Percentiles rank a stretch among this genome's conserved stretches.
These are phyloP conservation scores for Epichloe typhina DNA, from an alignment of 2,329 filamentous ascomycete species.

Conservation along the genomic window DNA sequence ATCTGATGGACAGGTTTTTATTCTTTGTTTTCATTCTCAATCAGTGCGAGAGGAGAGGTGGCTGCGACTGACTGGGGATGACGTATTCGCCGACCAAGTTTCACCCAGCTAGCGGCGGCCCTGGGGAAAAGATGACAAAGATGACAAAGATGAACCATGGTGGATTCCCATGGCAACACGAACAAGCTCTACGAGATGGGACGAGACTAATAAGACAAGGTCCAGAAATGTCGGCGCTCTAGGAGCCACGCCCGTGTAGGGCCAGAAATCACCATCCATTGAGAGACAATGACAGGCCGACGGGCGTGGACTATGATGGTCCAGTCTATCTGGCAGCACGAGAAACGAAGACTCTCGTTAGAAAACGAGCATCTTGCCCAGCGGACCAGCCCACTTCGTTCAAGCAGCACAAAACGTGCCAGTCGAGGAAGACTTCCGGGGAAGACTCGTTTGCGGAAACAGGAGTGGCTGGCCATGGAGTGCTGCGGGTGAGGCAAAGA, in stretches of 20 bases:
- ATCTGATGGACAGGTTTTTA: no score
- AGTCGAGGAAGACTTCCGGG: constrained; percentile 20
- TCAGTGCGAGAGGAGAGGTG: not conserved
- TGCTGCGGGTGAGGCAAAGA: constrained; percentile 11
- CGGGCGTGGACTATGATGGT: constrained; percentile 42
- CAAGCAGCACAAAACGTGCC: constrained; percentile 23
- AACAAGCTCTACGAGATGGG: no score
- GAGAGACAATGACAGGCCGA: constrained; percentile 12
- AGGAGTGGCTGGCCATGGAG: constrained; percentile 19
- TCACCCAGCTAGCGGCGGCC: not conserved
- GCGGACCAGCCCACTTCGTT: constrained; percentile 24
- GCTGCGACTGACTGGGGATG: not conserved
- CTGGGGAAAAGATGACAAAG: no score
- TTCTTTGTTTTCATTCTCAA: no score
- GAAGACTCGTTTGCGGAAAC: constrained; percentile 20
- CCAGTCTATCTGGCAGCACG: constrained; percentile 31
- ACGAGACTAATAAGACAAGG: not conserved
- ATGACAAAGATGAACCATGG: no score
- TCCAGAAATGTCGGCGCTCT: constrained; percentile 30
- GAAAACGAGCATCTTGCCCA: constrained; percentile 1
- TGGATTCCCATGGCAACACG: no score
- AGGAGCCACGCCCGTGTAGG: constrained; percentile 37
- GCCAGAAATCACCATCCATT: constrained; percentile 6
- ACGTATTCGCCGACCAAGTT: not conserved
- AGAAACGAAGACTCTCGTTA: constrained; percentile 5